These are phyloP conservation scores for Eucalyptus cloeziana DNA, from an alignment of 345 rosid genomes.

Conservation along the genomic window DNA sequence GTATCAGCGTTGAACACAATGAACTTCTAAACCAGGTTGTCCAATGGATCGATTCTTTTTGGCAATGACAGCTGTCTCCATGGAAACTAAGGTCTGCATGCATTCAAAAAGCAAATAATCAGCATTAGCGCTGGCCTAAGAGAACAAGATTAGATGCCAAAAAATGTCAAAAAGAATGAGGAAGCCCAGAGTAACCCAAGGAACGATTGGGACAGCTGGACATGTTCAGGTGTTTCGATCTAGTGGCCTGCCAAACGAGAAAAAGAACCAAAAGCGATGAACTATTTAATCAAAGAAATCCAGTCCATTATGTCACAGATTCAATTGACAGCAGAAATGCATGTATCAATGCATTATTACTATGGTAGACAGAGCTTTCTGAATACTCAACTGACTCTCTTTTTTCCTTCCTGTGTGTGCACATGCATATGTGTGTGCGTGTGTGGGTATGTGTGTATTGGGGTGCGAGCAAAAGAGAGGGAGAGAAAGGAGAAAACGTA, in stretches of 20 bases:
- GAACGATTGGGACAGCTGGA: neutral
- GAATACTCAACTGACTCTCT: neutral
- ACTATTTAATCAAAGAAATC: neutral
- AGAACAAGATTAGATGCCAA: neutral
- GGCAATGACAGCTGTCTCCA: neutral
- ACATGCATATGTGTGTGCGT: neutral
- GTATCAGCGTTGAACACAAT: neutral
- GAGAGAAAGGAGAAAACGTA: neutral
- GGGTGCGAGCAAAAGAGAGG: neutral
- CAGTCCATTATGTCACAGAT: neutral
- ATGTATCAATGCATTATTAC: neutral
- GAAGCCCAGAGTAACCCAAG: neutral
- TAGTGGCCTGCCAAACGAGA: neutral
- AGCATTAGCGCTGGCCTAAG: neutral
- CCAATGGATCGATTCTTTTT: neutral
- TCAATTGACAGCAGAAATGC: neutral
- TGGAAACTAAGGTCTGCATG: neutral
- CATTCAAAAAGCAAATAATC: neutral
- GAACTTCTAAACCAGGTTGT: neutral
- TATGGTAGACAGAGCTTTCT: neutral
- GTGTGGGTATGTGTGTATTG: neutral
- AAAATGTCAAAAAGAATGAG: neutral
- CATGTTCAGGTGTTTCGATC: neutral
- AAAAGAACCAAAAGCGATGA: neutral
- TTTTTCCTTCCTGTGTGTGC: neutral